Evolutionary conservation across 2,329 filamentous ascomycete genomes (phyloP).

Genomic region (Scedosporium apiospermum): DNA sequence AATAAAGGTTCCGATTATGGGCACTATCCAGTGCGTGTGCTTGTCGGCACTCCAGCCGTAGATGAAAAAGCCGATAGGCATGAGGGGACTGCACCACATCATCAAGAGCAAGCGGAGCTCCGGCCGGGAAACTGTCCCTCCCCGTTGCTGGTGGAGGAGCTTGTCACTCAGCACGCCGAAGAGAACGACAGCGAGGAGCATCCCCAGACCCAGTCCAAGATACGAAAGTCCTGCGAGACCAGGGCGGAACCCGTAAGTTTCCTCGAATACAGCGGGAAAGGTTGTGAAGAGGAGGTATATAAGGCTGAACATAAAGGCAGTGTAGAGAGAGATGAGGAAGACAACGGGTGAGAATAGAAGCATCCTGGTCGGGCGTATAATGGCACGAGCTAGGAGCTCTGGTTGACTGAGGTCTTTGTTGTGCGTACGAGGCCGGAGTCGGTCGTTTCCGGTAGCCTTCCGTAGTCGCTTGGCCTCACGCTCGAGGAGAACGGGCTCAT

Average conservation of each 20-base stretch:
- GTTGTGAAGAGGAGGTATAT: slow-evolving; percentile 42
- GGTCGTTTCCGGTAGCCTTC: slow-evolving; percentile 38
- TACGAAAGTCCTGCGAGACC: slow-evolving; percentile 33
- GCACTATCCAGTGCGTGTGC: slow-evolving; percentile 45
- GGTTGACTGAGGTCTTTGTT: too few relatives aligned
- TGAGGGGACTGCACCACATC: slow-evolving; percentile 35
- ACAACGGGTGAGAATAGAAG: slow-evolving; percentile 33
- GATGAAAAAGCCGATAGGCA: slow-evolving; percentile 47
- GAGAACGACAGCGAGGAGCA: slow-evolving; percentile 27
- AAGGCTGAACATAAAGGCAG: slow-evolving; percentile 35
- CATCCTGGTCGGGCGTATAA: slow-evolving; percentile 37
- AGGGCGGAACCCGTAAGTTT: slow-evolving; percentile 23
- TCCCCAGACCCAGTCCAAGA: slow-evolving; percentile 38
- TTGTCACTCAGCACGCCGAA: slow-evolving; percentile 28
- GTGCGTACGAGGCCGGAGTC: slow-evolving; percentile 31
- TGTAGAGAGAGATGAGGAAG: slow-evolving; percentile 31
- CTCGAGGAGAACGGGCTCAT: slow-evolving; percentile 33
- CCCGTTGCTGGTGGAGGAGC: slow-evolving; percentile 22
- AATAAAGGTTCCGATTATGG: slow-evolving; percentile 39
- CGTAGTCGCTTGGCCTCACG: slow-evolving; percentile 31
- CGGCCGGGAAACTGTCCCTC: slow-evolving; percentile 18
- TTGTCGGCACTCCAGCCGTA: slow-evolving; percentile 50
- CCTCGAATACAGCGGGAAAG: slow-evolving; percentile 34
- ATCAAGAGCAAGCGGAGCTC: slow-evolving; percentile 42
- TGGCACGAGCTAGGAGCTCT: slow-evolving; percentile 32